Evolutionary conservation across 2,329 filamentous ascomycete species (phyloP).

Genomic region (Colletotrichum magnum): DNA sequence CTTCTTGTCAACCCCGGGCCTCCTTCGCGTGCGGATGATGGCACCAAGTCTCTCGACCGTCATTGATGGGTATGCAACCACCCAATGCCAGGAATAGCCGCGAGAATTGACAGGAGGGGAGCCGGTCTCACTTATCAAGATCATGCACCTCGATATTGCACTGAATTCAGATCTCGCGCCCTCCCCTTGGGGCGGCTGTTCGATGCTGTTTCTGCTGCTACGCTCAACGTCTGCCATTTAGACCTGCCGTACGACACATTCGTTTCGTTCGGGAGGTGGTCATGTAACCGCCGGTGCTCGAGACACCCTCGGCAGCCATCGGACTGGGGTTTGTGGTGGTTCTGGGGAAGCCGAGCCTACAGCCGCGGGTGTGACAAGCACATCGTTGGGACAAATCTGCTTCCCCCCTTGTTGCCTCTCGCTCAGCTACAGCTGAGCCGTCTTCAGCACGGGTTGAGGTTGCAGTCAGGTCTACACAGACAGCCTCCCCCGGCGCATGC

Average conservation of each 20-base stretch:
- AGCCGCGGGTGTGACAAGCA: conserved; percentile 13
- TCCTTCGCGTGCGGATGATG: too few species aligned
- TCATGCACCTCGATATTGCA: conserved; percentile 35
- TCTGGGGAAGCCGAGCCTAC: conserved; percentile 10
- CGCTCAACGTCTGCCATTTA: conserved; percentile 12
- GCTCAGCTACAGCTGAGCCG: conserved; percentile 4
- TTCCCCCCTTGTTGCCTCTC: neutral
- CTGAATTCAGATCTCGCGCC: conserved; percentile 33
- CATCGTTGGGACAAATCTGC: neutral
- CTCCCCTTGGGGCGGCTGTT: neutral
- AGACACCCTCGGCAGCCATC: conserved; percentile 4
- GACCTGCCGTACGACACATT: conserved; percentile 23
- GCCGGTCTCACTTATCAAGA: conserved; percentile 32
- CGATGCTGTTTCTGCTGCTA: neutral
- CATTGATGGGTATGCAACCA: conserved; percentile 1
- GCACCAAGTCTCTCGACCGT: neutral
- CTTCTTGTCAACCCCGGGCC: too few species aligned
- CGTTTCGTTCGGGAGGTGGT: conserved; percentile 1
- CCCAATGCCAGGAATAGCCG: neutral
- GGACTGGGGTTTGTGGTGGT: neutral
- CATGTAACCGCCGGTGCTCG: conserved; percentile 13
- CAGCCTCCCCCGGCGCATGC: conserved; percentile 24
- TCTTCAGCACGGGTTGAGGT: conserved; percentile 16
- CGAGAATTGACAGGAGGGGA: neutral
- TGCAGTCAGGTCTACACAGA: conserved; percentile 8